Evolutionary conservation across 768 basidiomycete species (phyloP), one percentile per base, ranked within the genome.

Genomic region (Tylopilus plumbeoviolaceoides): DNA sequence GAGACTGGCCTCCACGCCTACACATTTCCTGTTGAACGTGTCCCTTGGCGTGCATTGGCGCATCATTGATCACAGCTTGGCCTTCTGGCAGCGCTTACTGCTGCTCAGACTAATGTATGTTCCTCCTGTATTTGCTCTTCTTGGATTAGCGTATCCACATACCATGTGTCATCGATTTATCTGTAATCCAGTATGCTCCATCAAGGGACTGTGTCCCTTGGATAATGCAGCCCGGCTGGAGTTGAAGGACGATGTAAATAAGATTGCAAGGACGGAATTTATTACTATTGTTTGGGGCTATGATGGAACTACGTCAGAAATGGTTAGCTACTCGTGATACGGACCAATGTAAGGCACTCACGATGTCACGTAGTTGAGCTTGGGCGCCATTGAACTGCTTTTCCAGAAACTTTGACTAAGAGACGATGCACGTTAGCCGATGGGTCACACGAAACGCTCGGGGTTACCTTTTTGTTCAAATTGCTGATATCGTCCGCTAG

Each of bases 311-410:
- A 8, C 8, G 10, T 31, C 43, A 5, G 21, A 12, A 35, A 47
- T 31, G 25, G 42, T 63, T 18, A 68, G 44, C 42, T 11, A 43
- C 25, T 30, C 11, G 17, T 8, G 5, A 48, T 27, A 20, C 20
- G 42, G 14, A 23, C 3, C 3, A n/a, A 21, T 40, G 20, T 8
- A 36, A 27, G 33, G 14, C 4, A 73, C 85, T 51, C 61, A 91
- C 91, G 28, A 93, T 92, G 66, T 93, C 91, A 41, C 87, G 82
- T 47, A 95, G 73, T 64, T 94, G 93, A 20, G 75, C 74, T 71
- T 95, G 91, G 2, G 94, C 91, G 59, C 95, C 92, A 50, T 86
- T 89, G 65, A 88, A 90, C 64, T 95, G 92, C 63, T 95, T 95
- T 70, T 97, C 94, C 3, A 97, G 78, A 68, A 87, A 95, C 71